Evolutionary conservation across 805 yeast genomes (phyloP), one percentile per base, ranked within the genome.

Genomic region (Kodamaea sagamina): DNA sequence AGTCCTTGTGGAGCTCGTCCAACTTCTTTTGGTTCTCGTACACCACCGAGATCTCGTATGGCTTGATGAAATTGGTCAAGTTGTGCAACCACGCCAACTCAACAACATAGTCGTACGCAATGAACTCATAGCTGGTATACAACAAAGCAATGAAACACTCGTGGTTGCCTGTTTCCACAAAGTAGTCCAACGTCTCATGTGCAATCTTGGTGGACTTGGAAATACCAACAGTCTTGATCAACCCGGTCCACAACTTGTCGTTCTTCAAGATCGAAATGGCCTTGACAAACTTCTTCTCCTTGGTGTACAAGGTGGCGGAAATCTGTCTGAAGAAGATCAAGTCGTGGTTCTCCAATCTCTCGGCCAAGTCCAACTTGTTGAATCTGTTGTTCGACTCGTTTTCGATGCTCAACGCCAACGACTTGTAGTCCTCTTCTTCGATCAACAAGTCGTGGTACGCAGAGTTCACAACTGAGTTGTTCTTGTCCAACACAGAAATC

Each of bases 361-460:
- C 84, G 41, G 99, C 99, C 53, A 93, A 78, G 36, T 88, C 97
- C 53, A 93, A 74, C 44, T 92, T 86, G 64, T 93, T 97, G 68
- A 84, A 93, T 65, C 93, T 81, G 68, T 90, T 96, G 63, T 85
- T 84, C 21, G 89, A 77, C 51, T 69, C 75, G 46, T 63, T 69
- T 48, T 92, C 98, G 51, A 92, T 89, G 21, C 90, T 86, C 48
- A 84, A 82, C 54, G 87, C 81, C 63, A 93, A 76, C 13, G 97
- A 84, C 67, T 89, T 87, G 75, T 92, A 82, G 65, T 93, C 98
- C 66, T 89, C 95, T 69, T 93, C 98, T 72, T 93, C 99, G 52
- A 93, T 89, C 70, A 93, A 78, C 58, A 93, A 69, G 58, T 90
- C 96, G 62, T 93, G 98, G 70, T 92, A 92, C 10, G 98, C 98